Evolutionary conservation across 148 eudicot genomes (phyloP).

Genomic region (Linanthus parryae): DNA sequence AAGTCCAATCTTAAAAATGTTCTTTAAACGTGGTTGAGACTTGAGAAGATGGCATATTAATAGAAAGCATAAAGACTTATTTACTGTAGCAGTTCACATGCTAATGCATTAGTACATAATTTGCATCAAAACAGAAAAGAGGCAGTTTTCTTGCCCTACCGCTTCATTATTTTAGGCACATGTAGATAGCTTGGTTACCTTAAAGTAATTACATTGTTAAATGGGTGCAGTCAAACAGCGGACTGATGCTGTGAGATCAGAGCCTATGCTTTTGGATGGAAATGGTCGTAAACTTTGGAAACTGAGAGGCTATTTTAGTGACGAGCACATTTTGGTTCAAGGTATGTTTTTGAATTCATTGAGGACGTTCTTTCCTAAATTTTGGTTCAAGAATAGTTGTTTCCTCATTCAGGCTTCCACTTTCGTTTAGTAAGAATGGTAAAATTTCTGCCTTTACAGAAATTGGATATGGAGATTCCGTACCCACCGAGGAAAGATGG

Average conservation of each 20-base stretch:
- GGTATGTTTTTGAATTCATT: conserved; percentile 10
- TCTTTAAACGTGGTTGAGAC: no score
- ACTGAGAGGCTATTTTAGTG: conserved; percentile 13
- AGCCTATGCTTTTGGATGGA: conserved; percentile 18
- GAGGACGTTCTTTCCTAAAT: no score
- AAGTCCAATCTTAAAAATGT: no score
- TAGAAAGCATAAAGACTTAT: no score
- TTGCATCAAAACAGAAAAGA: no score
- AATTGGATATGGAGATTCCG: conserved; percentile 4
- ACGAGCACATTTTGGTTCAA: conserved; percentile 18
- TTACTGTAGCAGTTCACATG: no score
- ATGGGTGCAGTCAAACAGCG: conserved; percentile 7
- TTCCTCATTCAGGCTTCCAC: background rate
- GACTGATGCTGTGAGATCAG: conserved; percentile 18
- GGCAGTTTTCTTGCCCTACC: no score
- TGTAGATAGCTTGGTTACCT: background rate
- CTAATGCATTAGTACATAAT: no score
- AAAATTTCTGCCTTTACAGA: conserved; percentile 4
- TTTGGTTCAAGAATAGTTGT: no score
- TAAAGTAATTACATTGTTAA: conserved; percentile 3
- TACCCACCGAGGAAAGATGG: conserved; percentile 15
- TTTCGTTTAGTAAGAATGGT: background rate
- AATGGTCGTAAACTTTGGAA: conserved; percentile 24
- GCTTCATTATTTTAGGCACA: background rate
- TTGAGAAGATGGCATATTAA: no score